A percentile compares a stretch with the other conserved stretches of the same genome.
These are phyloP conservation scores for Yamadazyma scolyti DNA, from an alignment of 805 yeast species.

Conservation along the genomic window DNA sequence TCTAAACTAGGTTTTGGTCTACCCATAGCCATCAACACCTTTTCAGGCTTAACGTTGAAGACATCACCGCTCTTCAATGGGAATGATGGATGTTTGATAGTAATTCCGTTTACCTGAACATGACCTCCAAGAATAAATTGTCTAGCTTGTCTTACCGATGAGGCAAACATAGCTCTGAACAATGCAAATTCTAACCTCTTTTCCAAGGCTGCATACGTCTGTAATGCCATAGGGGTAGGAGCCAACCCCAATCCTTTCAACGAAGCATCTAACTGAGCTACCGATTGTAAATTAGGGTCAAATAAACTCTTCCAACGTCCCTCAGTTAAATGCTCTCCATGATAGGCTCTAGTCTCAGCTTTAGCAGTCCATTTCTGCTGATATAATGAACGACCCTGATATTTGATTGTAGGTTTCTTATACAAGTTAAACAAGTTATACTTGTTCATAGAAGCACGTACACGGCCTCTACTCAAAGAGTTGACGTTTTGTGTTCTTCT, in stretches of 20 bases:
- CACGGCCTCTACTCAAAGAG: slow-evolving; percentile 62
- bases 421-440: slow-evolving; percentile 84
- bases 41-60: slow-evolving; percentile 79
- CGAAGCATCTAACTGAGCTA: slow-evolving; percentile 84
- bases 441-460: slow-evolving; percentile 90
- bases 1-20: slow-evolving; percentile 73
- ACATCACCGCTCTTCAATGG: slow-evolving; percentile 81
- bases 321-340: slow-evolving; percentile 91
- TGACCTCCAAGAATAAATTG: slow-evolving; percentile 77
- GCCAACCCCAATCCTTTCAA: slow-evolving; percentile 53
- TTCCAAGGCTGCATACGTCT: slow-evolving; percentile 85
- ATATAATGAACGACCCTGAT: slow-evolving; percentile 64
- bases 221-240: slow-evolving; percentile 80
- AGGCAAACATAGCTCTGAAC: slow-evolving; percentile 89
- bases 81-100: slow-evolving; percentile 74
- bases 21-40: slow-evolving; percentile 83
- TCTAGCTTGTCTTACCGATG: slow-evolving; percentile 91
- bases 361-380: slow-evolving; percentile 93
- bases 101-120: slow-evolving; percentile 82
- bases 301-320: slow-evolving; percentile 72
- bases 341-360: slow-evolving; percentile 89
- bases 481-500: slow-evolving; percentile 55
- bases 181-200: slow-evolving; percentile 86
- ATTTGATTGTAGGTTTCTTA: slow-evolving; percentile 59
- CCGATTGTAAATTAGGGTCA: slow-evolving; percentile 70